A percentile compares a stretch with the other conserved stretches of the same genome.
Evolutionary conservation across 2,329 filamentous ascomycete genomes (phyloP).

Genomic region (Colletotrichum chrysophilum): DNA sequence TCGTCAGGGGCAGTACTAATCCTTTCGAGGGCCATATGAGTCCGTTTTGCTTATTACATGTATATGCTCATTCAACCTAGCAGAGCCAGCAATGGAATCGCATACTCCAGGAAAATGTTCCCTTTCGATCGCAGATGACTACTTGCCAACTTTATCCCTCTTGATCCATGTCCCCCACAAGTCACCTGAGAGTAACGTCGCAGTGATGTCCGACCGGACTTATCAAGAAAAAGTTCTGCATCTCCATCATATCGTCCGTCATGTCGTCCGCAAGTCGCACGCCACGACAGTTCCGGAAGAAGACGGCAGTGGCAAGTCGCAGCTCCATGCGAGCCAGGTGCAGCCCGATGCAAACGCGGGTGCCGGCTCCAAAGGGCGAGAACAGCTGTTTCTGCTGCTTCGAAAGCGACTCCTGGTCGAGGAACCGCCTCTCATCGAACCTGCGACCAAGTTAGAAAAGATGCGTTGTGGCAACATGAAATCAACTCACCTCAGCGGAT

Average conservation of each 20-base stretch:
- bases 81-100: fast-evolving
- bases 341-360: conserved; percentile 54
- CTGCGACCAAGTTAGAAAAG: not conserved
- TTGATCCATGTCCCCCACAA: not conserved
- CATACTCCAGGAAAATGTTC: fast-evolving
- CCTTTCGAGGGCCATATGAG: not conserved
- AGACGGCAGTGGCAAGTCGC: conserved; percentile 52
- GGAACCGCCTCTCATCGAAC: not conserved
- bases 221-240: conserved; percentile 36
- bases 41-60: not conserved
- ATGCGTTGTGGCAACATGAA: fast-evolving
- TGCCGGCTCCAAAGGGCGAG: conserved; percentile 58
- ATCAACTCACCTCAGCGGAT: conserved; percentile 34
- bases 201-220: conserved; percentile 35
- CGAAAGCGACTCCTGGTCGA: not conserved
- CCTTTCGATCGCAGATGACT: not conserved
- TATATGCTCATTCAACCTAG: not conserved
- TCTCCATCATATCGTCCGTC: conserved; percentile 40
- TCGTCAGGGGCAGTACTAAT: not conserved
- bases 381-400: conserved; percentile 52
- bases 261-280: conserved; percentile 36
- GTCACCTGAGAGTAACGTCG: conserved; percentile 21
- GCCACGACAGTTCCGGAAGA: conserved; percentile 53
- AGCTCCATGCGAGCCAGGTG: conserved; percentile 64
- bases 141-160: fast-evolving